These are phyloP conservation scores for Akanthomyces uredinophilus DNA, from an alignment of 2,329 filamentous ascomycete species.

Conservation along the genomic window DNA sequence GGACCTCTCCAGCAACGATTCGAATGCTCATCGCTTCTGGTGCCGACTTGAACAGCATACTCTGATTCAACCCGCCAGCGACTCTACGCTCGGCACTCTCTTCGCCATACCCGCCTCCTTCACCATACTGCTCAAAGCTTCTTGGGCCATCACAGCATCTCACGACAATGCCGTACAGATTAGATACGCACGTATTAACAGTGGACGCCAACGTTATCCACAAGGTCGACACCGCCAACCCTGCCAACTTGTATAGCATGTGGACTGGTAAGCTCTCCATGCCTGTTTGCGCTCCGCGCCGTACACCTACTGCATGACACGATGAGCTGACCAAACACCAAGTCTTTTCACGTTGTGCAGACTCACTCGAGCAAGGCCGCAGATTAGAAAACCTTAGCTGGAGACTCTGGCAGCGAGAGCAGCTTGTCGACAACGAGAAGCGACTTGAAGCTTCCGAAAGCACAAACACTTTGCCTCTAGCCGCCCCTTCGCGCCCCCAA, in stretches of 20 bases:
- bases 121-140: conserved; percentile 28
- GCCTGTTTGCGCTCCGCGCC: neutral
- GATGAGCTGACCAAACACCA: conserved; percentile 28
- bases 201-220: conserved; percentile 90
- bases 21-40: conserved; percentile 3
- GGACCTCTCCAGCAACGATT: neutral
- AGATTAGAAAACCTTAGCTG: conserved; percentile 93
- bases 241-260: conserved; percentile 92
- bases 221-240: conserved; percentile 89
- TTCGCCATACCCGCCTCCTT: conserved; percentile 14
- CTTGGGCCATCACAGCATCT: conserved; percentile 29
- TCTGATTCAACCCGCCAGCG: conserved; percentile 10
- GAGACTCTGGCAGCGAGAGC: conserved; percentile 88
- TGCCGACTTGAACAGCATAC: conserved; percentile 15
- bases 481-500: conserved; percentile 35
- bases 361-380: conserved; percentile 87
- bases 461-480: conserved; percentile 44
- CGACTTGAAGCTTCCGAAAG: conserved; percentile 43
- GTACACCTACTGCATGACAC: neutral
- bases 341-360: conserved; percentile 94
- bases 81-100: conserved; percentile 12
- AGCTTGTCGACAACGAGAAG: conserved; percentile 69
- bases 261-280: conserved; percentile 71
- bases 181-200: conserved; percentile 81
- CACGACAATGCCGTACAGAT: conserved; percentile 69